Conservation (phyloP, 2,329 filamentous ascomycete genomes). For the Triangularia setosa region DNA sequence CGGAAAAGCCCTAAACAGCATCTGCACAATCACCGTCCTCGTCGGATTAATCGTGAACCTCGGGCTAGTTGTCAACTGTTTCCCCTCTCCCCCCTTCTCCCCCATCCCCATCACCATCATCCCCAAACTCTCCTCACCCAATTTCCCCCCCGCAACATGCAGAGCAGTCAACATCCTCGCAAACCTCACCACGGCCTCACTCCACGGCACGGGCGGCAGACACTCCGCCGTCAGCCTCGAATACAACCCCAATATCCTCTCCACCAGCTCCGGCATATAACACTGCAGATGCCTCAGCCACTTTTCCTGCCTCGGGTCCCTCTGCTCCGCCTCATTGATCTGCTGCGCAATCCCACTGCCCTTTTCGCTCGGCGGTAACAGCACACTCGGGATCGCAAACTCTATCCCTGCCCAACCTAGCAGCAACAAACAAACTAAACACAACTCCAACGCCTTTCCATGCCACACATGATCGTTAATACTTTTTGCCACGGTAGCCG, state of each 20-base stretch:
- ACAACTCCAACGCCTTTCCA: slow-evolving; percentile 87
- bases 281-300: slow-evolving; percentile 52
- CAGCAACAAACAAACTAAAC: slow-evolving; percentile 76
- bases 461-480: slow-evolving; percentile 96
- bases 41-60: slow-evolving; percentile 53
- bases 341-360: slow-evolving; percentile 25
- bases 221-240: slow-evolving; percentile 66
- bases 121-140: slow-evolving; percentile 58
- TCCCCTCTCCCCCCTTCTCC: slow-evolving; percentile 38
- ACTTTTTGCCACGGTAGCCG: slow-evolving; percentile 69
- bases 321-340: slow-evolving; percentile 38
- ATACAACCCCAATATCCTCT: slow-evolving; percentile 71
- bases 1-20: slow-evolving; percentile 68
- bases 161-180: slow-evolving; percentile 65
- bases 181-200: slow-evolving; percentile 70
- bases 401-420: slow-evolving; percentile 80
- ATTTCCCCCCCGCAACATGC: slow-evolving; percentile 59
- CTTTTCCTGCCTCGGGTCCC: slow-evolving; percentile 46
- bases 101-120: slow-evolving; percentile 60
- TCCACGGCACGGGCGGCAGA: slow-evolving; percentile 65
- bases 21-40: slow-evolving; percentile 60
- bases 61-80: slow-evolving; percentile 48
- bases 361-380: slow-evolving; percentile 44
- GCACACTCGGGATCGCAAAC: slow-evolving; percentile 67
- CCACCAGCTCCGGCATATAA: slow-evolving; percentile 68